These are phyloP conservation scores for Dimargaris cristalligena DNA, from an alignment of 192 early-diverging fungal species.

Conservation along the genomic window DNA sequence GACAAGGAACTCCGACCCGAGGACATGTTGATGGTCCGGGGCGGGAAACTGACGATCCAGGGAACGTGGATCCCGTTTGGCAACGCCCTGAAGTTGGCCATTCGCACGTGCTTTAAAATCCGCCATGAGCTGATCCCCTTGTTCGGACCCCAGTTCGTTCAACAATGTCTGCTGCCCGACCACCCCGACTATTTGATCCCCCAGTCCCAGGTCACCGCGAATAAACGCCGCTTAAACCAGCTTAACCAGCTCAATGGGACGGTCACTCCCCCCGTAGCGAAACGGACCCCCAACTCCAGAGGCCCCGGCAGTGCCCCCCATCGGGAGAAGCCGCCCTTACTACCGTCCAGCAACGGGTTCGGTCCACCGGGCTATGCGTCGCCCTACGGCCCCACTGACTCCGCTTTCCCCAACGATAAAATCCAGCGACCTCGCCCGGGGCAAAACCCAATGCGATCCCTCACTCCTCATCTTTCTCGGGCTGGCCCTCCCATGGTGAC, in stretches of 20 bases:
- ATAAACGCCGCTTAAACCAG: neutral
- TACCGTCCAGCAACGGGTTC: neutral
- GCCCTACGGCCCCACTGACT: neutral
- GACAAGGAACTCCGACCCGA: conserved; percentile 1
- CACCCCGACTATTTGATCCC: conserved; percentile 5
- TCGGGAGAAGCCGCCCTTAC: neutral
- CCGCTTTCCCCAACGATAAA: neutral
- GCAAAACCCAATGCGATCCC: neutral
- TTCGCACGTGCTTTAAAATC: conserved; percentile 4
- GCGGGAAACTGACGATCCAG: conserved; percentile 11
- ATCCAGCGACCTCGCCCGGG: neutral
- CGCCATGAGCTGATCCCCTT: conserved; percentile 7
- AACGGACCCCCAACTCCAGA: neutral
- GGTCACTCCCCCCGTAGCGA: neutral
- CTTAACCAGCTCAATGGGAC: neutral
- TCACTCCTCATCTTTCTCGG: conserved; percentile 2
- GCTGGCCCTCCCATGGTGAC: neutral
- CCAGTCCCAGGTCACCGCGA: neutral
- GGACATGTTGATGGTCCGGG: conserved; percentile 7
- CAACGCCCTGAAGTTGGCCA: conserved; percentile 6
- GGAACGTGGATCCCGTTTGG: conserved; percentile 9
- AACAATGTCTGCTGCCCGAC: neutral
- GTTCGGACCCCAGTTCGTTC: conserved; percentile 1
- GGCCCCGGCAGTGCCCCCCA: neutral
- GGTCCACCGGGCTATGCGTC: neutral